Conservation (phyloP, 1,284 basidiomycete species). For the Athelia sp. region DNA sequence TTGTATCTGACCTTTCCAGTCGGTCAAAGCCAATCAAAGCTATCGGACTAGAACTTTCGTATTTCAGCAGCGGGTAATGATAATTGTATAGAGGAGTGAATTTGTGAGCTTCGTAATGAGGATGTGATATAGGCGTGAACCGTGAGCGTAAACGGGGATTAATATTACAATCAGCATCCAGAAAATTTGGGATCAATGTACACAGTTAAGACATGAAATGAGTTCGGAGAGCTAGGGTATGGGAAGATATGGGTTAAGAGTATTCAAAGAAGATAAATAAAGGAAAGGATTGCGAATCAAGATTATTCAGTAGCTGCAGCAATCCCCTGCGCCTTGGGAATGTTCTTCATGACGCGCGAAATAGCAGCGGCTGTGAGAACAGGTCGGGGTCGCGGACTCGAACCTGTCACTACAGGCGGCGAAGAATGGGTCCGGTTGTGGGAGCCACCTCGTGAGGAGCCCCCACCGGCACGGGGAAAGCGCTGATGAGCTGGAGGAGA, state of each 20-base stretch:
- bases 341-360: slow-evolving; percentile 46
- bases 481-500: slow-evolving; percentile 20
- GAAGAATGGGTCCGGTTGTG: slow-evolving; percentile 63
- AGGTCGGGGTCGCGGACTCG: slow-evolving; percentile 44
- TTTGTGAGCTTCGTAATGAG: too few relatives aligned
- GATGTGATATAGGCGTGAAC: too few relatives aligned
- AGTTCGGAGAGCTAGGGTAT: neutral
- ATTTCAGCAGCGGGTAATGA: slow-evolving; percentile 72
- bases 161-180: neutral
- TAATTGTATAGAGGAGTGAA: neutral
- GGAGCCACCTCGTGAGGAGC: slow-evolving; percentile 32
- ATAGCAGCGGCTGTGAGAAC: slow-evolving; percentile 66
- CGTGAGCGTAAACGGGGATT: too few relatives aligned
- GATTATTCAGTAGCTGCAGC: neutral
- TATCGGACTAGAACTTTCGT: slow-evolving; percentile 87
- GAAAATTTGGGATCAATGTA: neutral
- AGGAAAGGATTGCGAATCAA: neutral
- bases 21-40: slow-evolving; percentile 80
- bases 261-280: neutral
- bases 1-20: slow-evolving; percentile 84
- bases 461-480: slow-evolving; percentile 33
- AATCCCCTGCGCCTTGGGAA: neutral
- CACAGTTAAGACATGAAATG: neutral
- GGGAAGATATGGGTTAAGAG: neutral
- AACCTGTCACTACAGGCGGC: slow-evolving; percentile 38